A percentile compares a stretch with the other conserved stretches of the same genome.
These are phyloP conservation scores for Lichtheimia hyalospora DNA, from an alignment of 371 early-diverging fungal genomes.

Conservation along the genomic window DNA sequence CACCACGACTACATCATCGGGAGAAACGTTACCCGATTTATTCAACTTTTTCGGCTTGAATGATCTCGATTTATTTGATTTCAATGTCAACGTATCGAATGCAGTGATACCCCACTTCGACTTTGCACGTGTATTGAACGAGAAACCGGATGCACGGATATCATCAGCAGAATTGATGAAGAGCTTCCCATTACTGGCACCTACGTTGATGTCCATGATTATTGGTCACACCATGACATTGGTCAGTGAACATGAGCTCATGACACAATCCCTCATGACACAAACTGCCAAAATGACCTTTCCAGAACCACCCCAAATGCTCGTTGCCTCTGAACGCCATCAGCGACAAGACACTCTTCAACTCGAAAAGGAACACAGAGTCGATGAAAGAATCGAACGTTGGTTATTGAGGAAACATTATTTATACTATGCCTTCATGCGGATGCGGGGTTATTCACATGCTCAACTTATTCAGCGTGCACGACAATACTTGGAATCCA, in stretches of 20 bases:
- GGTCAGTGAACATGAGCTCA: slow-evolving; percentile 1
- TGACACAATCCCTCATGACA: neutral
- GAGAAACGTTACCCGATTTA: neutral
- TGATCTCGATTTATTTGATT: slow-evolving; percentile 8
- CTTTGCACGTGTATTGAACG: slow-evolving; percentile 9
- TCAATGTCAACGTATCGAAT: slow-evolving; percentile 8
- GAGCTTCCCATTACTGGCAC: slow-evolving; percentile 19
- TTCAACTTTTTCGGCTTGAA: slow-evolving; percentile 9
- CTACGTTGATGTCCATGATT: slow-evolving; percentile 27
- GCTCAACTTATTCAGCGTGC: slow-evolving; percentile 4
- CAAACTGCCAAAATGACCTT: neutral
- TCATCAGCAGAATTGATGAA: slow-evolving; percentile 5
- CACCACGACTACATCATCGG: too few relatives aligned
- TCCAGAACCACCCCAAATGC: neutral
- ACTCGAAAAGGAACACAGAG: neutral
- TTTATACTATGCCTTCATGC: slow-evolving; percentile 9
- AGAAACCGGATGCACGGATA: neutral
- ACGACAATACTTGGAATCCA: neutral
- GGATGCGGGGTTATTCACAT: slow-evolving; percentile 8
- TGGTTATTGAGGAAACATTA: slow-evolving; percentile 7
- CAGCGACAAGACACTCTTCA: neutral
- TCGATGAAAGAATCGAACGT: neutral
- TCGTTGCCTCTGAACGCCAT: neutral
- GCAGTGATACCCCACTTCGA: slow-evolving; percentile 18
- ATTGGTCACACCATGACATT: slow-evolving; percentile 31